Evolutionary conservation across 2,329 filamentous ascomycete genomes (phyloP).

Genomic region (Aureobasidium sp.): DNA sequence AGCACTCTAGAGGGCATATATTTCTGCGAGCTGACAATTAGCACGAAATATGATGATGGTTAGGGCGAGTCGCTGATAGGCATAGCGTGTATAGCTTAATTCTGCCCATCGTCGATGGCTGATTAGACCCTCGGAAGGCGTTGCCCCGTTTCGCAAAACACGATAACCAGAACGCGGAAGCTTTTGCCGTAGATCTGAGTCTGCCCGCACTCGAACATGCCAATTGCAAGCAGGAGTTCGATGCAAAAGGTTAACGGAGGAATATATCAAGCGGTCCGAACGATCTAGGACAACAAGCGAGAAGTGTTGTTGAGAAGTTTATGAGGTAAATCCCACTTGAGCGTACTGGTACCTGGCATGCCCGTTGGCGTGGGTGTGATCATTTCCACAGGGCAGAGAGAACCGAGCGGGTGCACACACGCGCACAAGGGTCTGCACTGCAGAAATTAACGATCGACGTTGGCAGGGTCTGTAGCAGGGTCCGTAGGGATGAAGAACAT

Average conservation of each 20-base stretch:
- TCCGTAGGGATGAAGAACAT: slow-evolving; percentile 4
- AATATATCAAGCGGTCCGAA: neutral
- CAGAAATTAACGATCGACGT: slow-evolving; percentile 1
- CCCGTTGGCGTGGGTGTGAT: neutral
- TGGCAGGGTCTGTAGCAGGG: neutral
- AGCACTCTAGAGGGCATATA: neutral
- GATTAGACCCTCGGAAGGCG: neutral
- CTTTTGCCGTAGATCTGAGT: slow-evolving; percentile 2
- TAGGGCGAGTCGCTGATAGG: neutral
- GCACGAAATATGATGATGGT: neutral
- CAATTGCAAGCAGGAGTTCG: neutral
- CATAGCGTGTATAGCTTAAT: slow-evolving; percentile 4
- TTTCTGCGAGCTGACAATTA: neutral
- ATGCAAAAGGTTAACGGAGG: neutral
- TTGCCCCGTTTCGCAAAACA: neutral
- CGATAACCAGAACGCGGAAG: neutral
- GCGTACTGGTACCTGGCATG: neutral
- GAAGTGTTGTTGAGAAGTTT: slow-evolving; percentile 1
- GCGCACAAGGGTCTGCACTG: neutral
- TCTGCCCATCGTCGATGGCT: neutral
- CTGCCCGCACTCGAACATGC: neutral
- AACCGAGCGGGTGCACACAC: slow-evolving; percentile 5
- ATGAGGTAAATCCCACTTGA: neutral
- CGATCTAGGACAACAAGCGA: neutral
- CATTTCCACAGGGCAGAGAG: slow-evolving; percentile 6